Conservation (phyloP, 2,329 filamentous ascomycete species). For the Colletotrichum gigasporum region DNA sequence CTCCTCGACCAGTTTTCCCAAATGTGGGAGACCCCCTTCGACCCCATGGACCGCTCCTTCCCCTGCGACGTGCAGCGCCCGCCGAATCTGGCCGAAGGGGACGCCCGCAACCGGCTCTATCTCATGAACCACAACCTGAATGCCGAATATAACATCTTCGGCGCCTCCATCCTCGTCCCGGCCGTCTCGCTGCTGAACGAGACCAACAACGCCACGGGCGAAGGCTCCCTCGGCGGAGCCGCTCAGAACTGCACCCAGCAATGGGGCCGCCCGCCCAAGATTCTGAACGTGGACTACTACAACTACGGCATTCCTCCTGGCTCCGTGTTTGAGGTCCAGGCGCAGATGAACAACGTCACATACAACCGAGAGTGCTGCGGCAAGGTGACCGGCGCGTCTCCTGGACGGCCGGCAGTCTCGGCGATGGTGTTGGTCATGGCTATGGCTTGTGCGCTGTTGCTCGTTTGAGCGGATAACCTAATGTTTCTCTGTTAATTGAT, state of each 20-base stretch:
- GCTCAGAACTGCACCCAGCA: conserved; percentile 67
- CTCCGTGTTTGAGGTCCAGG: conserved; percentile 80
- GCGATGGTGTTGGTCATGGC: conserved; percentile 12
- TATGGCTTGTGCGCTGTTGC: conserved; percentile 22
- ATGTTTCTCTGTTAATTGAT: neutral
- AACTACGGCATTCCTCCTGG: conserved; percentile 73
- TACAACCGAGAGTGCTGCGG: conserved; percentile 72
- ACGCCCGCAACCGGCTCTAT: conserved; percentile 73
- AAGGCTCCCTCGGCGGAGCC: conserved; percentile 72
- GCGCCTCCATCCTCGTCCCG: conserved; percentile 73
- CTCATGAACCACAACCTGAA: conserved; percentile 94
- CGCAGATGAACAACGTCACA: conserved; percentile 75
- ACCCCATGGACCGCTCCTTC: conserved; percentile 70
- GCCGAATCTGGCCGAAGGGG: conserved; percentile 65
- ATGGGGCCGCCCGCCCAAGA: conserved; percentile 78
- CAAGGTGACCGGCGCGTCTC: conserved; percentile 37
- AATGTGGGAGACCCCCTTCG: conserved; percentile 92
- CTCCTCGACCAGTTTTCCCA: conserved; percentile 88
- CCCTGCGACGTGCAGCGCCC: conserved; percentile 84
- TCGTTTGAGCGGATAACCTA: neutral
- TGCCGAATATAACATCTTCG: conserved; percentile 74
- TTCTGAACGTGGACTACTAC: conserved; percentile 88
- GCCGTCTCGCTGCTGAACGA: conserved; percentile 74
- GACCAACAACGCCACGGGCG: conserved; percentile 74
- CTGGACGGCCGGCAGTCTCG: neutral